These are phyloP conservation scores for Jatropha multifida DNA, from an alignment of 441 rosid species.

Conservation along the genomic window DNA sequence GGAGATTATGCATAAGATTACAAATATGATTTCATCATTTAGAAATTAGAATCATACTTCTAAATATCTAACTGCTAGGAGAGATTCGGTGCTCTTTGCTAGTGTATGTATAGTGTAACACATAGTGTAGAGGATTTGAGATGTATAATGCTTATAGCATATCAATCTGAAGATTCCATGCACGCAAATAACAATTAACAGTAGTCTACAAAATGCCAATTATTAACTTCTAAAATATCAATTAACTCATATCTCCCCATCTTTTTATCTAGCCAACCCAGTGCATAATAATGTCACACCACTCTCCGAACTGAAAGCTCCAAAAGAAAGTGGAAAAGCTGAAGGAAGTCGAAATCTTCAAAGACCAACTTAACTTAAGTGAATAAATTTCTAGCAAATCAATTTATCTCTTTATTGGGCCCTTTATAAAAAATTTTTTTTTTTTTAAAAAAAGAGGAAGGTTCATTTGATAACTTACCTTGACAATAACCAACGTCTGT, in stretches of 20 bases:
- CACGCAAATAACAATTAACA: not conserved
- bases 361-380: not conserved
- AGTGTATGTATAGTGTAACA: too few species aligned
- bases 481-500: slow-evolving; percentile 92
- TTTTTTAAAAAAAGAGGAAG: not conserved
- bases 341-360: not conserved
- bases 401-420: not conserved
- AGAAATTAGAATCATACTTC: not conserved
- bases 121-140: not conserved
- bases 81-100: too few species aligned
- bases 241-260: not conserved
- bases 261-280: not conserved
- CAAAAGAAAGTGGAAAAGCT: not conserved
- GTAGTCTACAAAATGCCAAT: not conserved
- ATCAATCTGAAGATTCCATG: too few species aligned
- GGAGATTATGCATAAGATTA: not conserved
- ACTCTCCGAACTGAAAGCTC: not conserved
- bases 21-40: not conserved
- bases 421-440: too few species aligned
- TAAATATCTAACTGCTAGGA: not conserved
- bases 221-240: not conserved
- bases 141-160: too few species aligned
- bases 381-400: not conserved
- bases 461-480: slow-evolving; percentile 46
- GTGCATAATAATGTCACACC: not conserved